phyloP scores from a whole-genome alignment of 176 grass and related monocot genomes.

The Carex scoparia region DNA sequence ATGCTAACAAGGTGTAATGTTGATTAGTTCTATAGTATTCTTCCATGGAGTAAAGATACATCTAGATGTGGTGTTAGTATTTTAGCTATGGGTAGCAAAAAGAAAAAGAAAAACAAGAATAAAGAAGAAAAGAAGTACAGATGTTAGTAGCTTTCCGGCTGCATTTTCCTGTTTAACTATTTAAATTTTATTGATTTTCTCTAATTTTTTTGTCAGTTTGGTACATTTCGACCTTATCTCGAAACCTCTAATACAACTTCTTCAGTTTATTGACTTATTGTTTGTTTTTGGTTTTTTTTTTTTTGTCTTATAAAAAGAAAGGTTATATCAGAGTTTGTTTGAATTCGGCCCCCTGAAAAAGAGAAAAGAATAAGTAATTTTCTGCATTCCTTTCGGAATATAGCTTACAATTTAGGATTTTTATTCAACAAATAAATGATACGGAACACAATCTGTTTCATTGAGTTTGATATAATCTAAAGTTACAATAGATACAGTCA shows the following conservation, averaged over 20 bases:
- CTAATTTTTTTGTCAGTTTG: not conserved
- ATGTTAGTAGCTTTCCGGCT: not conserved
- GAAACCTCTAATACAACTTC: not conserved
- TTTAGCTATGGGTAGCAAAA: not conserved
- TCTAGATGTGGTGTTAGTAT: not conserved
- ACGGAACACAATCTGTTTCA: too few relatives aligned
- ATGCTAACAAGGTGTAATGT: slow-evolving; percentile 24
- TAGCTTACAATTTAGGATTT: too few relatives aligned
- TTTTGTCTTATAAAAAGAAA: not conserved
- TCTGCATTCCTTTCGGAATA: too few relatives aligned
- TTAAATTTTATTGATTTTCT: not conserved
- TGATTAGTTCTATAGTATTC: not conserved
- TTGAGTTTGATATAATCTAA: too few relatives aligned
- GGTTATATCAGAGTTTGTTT: not conserved
- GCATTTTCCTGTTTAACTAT: not conserved
- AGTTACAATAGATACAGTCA: too few relatives aligned
- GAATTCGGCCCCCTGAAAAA: not conserved
- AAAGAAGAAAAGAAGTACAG: not conserved
- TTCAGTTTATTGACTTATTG: not conserved
- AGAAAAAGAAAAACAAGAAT: not conserved
- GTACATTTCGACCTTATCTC: not conserved
- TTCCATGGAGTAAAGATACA: not conserved
- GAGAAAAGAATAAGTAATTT: too few relatives aligned
- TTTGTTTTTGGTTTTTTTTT: not conserved
- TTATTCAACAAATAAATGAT: too few relatives aligned